Conservation (phyloP, 352 stramenopile species). For the Globisporangium carolinianum region DNA sequence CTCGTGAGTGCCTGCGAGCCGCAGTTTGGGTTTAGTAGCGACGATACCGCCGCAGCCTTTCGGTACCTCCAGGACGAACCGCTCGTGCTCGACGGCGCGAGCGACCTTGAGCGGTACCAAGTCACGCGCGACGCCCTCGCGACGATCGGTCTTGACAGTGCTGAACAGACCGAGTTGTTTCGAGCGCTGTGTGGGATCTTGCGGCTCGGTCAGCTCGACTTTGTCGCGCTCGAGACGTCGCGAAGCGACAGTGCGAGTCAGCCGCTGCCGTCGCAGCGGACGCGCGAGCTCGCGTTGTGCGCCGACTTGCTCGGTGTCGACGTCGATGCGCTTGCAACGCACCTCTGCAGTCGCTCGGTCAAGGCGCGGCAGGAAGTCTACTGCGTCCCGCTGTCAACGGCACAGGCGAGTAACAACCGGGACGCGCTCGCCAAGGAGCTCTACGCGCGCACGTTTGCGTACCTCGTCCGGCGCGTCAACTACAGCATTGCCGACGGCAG, state of each 20-base stretch:
- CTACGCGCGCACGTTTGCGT: constrained; percentile 94
- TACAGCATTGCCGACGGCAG: constrained; percentile 66
- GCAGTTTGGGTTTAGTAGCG: constrained; percentile 39
- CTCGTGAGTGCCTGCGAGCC: constrained; percentile 65
- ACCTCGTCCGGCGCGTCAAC: constrained; percentile 88
- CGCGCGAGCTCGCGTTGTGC: constrained; percentile 52
- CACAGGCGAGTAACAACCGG: constrained; percentile 80
- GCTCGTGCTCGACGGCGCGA: constrained; percentile 61
- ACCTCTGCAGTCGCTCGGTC: constrained; percentile 77
- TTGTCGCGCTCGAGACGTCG: constrained; percentile 55
- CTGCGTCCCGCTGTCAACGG: constrained; percentile 58
- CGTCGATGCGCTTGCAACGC: constrained; percentile 45
- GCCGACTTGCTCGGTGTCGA: constrained; percentile 68
- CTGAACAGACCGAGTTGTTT: constrained; percentile 72
- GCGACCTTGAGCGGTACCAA: constrained; percentile 68
- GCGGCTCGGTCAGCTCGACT: constrained; percentile 76
- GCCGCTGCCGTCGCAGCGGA: constrained; percentile 32
- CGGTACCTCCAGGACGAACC: constrained; percentile 72
- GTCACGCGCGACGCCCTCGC: constrained; percentile 72
- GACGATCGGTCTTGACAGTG: constrained; percentile 66
- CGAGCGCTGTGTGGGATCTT: constrained; percentile 68
- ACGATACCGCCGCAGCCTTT: constrained; percentile 48
- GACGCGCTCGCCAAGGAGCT: constrained; percentile 94
- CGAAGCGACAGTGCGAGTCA: constrained; percentile 74
- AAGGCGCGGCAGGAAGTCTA: constrained; percentile 81